A percentile compares a stretch with the other conserved stretches of the same genome.
These are phyloP conservation scores for Cadophora sp. DNA, from an alignment of 2,329 filamentous ascomycete species.

Conservation along the genomic window DNA sequence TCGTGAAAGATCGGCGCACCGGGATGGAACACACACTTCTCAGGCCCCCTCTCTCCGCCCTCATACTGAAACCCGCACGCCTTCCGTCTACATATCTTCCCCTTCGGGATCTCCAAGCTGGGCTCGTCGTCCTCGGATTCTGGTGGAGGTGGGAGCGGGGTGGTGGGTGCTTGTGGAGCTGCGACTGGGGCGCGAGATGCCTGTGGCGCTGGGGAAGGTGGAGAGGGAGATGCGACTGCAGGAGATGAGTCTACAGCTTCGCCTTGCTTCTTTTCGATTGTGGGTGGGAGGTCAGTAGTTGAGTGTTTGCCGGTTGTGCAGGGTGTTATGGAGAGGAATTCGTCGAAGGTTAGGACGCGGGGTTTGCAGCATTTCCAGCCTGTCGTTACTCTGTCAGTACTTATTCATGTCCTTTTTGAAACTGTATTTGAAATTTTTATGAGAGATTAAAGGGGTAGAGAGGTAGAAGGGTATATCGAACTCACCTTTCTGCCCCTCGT, in stretches of 20 bases:
- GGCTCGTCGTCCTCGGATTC: slow-evolving; percentile 91
- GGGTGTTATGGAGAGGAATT: slow-evolving; percentile 91
- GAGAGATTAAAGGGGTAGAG: neutral
- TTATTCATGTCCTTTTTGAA: neutral
- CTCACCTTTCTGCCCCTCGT: slow-evolving; percentile 97
- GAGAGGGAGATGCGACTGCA: neutral
- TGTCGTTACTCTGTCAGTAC: slow-evolving; percentile 48
- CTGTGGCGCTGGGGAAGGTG: slow-evolving; percentile 48
- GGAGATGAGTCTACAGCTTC: slow-evolving; percentile 43
- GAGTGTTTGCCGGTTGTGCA: slow-evolving; percentile 95
- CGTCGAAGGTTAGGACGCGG: slow-evolving; percentile 95
- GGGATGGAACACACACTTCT: slow-evolving; percentile 88
- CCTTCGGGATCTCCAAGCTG: slow-evolving; percentile 72
- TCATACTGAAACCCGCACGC: slow-evolving; percentile 74
- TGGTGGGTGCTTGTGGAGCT: slow-evolving; percentile 50
- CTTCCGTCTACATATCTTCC: slow-evolving; percentile 77
- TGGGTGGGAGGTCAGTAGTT: slow-evolving; percentile 75
- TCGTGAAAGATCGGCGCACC: slow-evolving; percentile 95
- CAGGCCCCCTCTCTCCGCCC: slow-evolving; percentile 65
- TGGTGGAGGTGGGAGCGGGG: slow-evolving; percentile 65
- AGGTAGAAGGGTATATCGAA: slow-evolving; percentile 26
- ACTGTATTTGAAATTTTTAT: neutral
- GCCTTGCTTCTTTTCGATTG: slow-evolving; percentile 64
- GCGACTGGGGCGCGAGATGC: slow-evolving; percentile 55
- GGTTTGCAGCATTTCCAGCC: slow-evolving; percentile 99